Evolutionary conservation across 2,329 filamentous ascomycete genomes (phyloP).

Genomic region (Magnaporthiopsis poae): DNA sequence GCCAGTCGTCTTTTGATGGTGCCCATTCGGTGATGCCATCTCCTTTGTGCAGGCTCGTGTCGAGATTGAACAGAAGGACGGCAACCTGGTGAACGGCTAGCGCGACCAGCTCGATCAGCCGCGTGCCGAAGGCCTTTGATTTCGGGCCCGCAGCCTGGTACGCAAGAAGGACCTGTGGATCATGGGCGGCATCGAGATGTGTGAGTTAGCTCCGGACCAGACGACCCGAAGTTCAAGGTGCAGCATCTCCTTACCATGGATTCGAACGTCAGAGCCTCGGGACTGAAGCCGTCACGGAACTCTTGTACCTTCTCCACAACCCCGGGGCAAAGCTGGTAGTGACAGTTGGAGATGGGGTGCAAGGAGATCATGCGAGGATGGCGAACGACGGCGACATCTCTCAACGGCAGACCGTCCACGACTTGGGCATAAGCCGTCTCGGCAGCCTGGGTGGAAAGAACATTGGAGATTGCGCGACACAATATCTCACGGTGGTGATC

Average conservation of each 20-base stretch:
- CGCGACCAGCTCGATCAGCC: slow-evolving; percentile 23
- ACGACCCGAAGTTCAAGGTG: not conserved
- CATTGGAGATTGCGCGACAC: slow-evolving; percentile 10
- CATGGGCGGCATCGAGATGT: slow-evolving; percentile 5
- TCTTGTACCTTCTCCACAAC: slow-evolving; percentile 9
- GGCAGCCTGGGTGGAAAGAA: slow-evolving; percentile 12
- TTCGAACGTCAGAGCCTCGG: slow-evolving; percentile 4
- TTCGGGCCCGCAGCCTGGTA: slow-evolving; percentile 17
- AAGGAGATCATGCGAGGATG: not conserved
- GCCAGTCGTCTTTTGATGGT: slow-evolving; percentile 14
- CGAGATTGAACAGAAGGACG: slow-evolving; percentile 15
- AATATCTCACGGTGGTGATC: slow-evolving; percentile 8
- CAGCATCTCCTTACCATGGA: not conserved
- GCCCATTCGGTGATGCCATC: slow-evolving; percentile 16
- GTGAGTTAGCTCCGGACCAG: too few species aligned
- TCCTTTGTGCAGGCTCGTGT: slow-evolving; percentile 15
- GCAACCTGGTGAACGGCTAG: slow-evolving; percentile 22
- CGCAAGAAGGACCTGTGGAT: slow-evolving; percentile 15
- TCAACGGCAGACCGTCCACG: slow-evolving; percentile 14
- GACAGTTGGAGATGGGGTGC: slow-evolving; percentile 14
- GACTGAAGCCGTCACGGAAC: not conserved
- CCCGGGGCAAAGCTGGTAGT: slow-evolving; percentile 14
- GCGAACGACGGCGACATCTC: slow-evolving; percentile 9
- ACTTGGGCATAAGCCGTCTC: slow-evolving; percentile 15
- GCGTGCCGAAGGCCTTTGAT: slow-evolving; percentile 19